Evolutionary conservation across 2,329 filamentous ascomycete genomes (phyloP), one percentile per base, ranked within the genome.

Genomic region (Dothidotthia symphoricarpi): DNA sequence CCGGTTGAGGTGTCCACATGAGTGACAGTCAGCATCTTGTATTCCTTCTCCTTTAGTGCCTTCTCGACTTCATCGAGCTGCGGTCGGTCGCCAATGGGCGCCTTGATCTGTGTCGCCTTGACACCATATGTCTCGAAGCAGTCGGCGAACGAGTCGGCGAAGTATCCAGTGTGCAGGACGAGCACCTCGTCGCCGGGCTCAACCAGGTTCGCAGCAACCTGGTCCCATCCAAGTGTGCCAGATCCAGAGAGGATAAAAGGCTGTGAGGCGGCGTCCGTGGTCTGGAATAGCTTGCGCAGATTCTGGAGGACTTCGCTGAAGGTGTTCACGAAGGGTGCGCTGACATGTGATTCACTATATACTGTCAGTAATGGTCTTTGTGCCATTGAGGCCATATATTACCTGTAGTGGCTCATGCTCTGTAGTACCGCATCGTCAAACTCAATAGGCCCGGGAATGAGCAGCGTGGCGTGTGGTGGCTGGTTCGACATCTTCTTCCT

Each of bases 1-100:
- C 93, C 93, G 25, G 93, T 98, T 3, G 90, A 96, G 16, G 93
- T 98, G 65, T 98, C 93, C 47, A 96, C 91, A 67, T 98, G 93
- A 9, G 93, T 98, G 50, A 97, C 85, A 28, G 91, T 97, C 59
- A 98, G 71, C 47, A 91, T 68, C 78, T 97, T 97, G 78, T 95
- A 97, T 61, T 86, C 82, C 76, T 93, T 95, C 75, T 88, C 81
- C 68, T 84, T 85, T 51, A 98, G 75, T 3, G 90, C 89, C 69
- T 85, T 80, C 73, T 97, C 91, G 45, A 98, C 83, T 67, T 95
- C 87, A 36, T 84, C 78, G 25, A 95, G 79, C 63, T 94, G 86
- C 30, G 91, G 91, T 37, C 89, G 82, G 52, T 87, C 84, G 46
- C 93, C 93, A 63, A 97, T 87, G 31, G 88, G 82, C 1, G 88